phyloP scores from a whole-genome alignment of 192 early-diverging fungal genomes.

The Chytriomyces sp. region DNA sequence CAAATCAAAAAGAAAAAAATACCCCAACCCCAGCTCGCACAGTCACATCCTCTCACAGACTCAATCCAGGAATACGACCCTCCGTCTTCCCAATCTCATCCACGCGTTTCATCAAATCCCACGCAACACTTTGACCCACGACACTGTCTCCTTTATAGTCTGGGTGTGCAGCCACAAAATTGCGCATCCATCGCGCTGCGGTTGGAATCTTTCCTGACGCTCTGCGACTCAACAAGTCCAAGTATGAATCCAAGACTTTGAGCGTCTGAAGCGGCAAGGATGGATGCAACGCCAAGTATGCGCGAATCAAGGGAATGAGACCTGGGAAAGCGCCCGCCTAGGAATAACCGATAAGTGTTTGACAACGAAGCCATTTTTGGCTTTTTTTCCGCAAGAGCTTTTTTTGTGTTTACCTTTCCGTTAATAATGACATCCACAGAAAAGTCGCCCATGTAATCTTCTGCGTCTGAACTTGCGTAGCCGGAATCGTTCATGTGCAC shows the following conservation, averaged over 20 bases:
- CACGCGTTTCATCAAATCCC: conserved; percentile 76
- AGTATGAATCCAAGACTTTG: conserved; percentile 71
- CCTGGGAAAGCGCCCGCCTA: conserved; percentile 73
- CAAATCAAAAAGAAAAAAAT: background rate
- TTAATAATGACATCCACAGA: conserved; percentile 93
- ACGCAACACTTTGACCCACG: conserved; percentile 81
- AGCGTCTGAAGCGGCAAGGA: conserved; percentile 70
- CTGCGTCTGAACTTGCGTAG: background rate
- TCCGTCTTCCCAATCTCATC: conserved; percentile 22
- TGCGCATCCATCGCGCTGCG: conserved; percentile 85
- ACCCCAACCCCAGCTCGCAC: background rate
- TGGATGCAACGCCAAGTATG: conserved; percentile 79
- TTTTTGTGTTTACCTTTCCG: conserved; percentile 62
- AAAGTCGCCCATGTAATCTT: conserved; percentile 66
- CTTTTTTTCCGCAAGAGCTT: background rate
- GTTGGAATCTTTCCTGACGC: conserved; percentile 87
- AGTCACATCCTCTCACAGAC: background rate
- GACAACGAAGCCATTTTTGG: no score
- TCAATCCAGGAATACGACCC: conserved; percentile 11
- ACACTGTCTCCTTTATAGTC: conserved; percentile 90
- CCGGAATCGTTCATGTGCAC: background rate
- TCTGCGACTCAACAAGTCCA: conserved; percentile 77
- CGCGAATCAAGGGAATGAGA: conserved; percentile 80
- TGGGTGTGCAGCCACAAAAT: conserved; percentile 85
- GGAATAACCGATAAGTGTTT: background rate